These are phyloP conservation scores for Fusarium sp. DNA, from an alignment of 2,329 filamentous ascomycete genomes.

Conservation along the genomic window DNA sequence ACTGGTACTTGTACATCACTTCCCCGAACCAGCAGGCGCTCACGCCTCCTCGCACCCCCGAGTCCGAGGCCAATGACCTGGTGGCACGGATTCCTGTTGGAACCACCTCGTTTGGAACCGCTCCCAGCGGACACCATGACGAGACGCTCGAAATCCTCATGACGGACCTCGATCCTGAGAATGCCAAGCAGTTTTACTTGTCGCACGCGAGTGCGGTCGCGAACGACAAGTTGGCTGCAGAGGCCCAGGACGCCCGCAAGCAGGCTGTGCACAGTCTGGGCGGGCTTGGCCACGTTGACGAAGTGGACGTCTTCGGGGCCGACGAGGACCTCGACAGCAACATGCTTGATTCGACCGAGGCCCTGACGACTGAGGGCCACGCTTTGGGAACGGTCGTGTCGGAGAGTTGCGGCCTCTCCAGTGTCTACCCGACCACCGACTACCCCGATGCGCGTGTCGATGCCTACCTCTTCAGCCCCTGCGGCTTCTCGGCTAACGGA, in stretches of 20 bases:
- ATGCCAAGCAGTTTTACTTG: constrained; percentile 80
- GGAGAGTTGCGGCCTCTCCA: constrained; percentile 88
- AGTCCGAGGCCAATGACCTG: constrained; percentile 59
- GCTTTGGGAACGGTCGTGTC: constrained; percentile 93
- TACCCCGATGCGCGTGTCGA: constrained; percentile 96
- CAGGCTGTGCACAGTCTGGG: constrained; percentile 73
- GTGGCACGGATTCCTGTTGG: constrained; percentile 71
- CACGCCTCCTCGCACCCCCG: constrained; percentile 87
- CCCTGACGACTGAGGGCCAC: constrained; percentile 93
- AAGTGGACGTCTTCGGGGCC: constrained; percentile 83
- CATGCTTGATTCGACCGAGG: constrained; percentile 74
- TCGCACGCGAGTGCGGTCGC: constrained; percentile 89
- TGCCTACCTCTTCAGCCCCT: constrained; percentile 96
- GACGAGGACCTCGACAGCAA: constrained; percentile 70
- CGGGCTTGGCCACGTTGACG: constrained; percentile 71
- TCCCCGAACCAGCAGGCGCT: constrained; percentile 83
- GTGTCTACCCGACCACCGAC: constrained; percentile 87
- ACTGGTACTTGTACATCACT: constrained; percentile 99
- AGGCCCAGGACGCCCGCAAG: constrained; percentile 75
- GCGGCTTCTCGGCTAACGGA: constrained; percentile 97
- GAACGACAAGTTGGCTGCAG: constrained; percentile 81
- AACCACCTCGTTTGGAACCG: constrained; percentile 56
- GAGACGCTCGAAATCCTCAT: constrained; percentile 84
- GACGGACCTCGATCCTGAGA: constrained; percentile 79
- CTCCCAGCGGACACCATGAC: constrained; percentile 71